A percentile compares a stretch with the other conserved stretches of the same genome.
phyloP scores from a whole-genome alignment of 2,329 filamentous ascomycete species.

The Emergomyces africanus region DNA sequence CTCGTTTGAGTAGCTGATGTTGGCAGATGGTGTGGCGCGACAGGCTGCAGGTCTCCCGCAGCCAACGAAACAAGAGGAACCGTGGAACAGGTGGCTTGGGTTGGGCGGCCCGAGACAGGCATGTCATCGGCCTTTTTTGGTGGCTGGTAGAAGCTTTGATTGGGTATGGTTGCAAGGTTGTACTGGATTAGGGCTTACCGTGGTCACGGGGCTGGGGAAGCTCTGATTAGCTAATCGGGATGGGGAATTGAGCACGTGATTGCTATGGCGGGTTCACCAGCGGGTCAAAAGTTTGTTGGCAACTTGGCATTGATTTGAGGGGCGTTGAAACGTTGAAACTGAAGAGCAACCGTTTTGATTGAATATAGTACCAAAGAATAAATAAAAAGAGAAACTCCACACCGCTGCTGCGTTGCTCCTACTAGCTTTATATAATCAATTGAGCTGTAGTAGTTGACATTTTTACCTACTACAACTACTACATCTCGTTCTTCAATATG shows the following conservation, averaged over 20 bases:
- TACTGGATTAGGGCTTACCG: neutral
- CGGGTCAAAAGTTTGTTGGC: too few relatives aligned
- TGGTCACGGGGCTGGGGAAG: neutral
- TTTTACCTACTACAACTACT: neutral
- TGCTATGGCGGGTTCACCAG: too few relatives aligned
- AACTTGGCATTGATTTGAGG: too few relatives aligned
- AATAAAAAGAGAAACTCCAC: neutral
- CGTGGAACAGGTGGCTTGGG: neutral
- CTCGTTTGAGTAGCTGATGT: neutral
- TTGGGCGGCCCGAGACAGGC: neutral
- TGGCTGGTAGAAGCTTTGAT: neutral
- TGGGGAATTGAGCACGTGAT: neutral
- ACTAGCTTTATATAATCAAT: neutral
- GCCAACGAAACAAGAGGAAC: neutral
- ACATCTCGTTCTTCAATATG: slow-evolving; percentile 32
- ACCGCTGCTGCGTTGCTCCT: neutral
- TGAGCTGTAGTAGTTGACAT: neutral
- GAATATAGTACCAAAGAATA: neutral
- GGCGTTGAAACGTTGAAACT: neutral
- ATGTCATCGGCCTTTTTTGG: neutral
- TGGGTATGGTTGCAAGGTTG: neutral
- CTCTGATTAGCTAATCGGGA: neutral
- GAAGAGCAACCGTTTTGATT: neutral
- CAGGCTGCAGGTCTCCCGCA: neutral
- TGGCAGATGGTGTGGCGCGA: neutral